Conservation (phyloP, 768 basidiomycete genomes). For the Tylopilus rubrobrunneus region DNA sequence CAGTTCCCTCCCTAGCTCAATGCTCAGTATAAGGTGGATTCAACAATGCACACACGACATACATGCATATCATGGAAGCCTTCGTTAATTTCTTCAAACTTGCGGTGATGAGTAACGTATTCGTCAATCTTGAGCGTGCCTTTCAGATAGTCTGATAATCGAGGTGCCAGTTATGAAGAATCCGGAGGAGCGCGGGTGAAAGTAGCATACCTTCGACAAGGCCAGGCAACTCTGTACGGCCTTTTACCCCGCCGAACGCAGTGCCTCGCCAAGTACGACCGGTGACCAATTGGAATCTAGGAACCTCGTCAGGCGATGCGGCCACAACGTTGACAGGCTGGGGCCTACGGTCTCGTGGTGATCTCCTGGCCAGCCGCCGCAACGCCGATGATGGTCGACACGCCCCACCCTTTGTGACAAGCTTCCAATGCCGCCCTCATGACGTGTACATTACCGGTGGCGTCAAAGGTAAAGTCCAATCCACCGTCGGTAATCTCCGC, state of each 20-base stretch:
- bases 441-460: slow-evolving; percentile 91
- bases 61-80: slow-evolving; percentile 98
- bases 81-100: slow-evolving; percentile 70
- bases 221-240: slow-evolving; percentile 90
- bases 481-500: slow-evolving; percentile 95
- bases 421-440: slow-evolving; percentile 96
- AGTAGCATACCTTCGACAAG: slow-evolving; percentile 73
- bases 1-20: slow-evolving; percentile 61
- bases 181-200: not conserved
- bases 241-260: slow-evolving; percentile 98
- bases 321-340: not conserved
- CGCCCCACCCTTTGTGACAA: slow-evolving; percentile 99
- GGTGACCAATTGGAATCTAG: slow-evolving; percentile 66
- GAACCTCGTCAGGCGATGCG: slow-evolving; percentile 2
- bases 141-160: slow-evolving; percentile 64
- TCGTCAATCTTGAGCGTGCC: slow-evolving; percentile 90
- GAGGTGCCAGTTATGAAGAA: not conserved
- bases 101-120: slow-evolving; percentile 87
- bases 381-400: slow-evolving; percentile 93
- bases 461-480: slow-evolving; percentile 95
- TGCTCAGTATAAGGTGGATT: slow-evolving; percentile 1
- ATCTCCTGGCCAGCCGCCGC: slow-evolving; percentile 97
- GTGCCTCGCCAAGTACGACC: slow-evolving; percentile 92
- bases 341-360: slow-evolving; percentile 74
- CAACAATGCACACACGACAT: slow-evolving; percentile 33